Evolutionary conservation across 2,329 filamentous ascomycete species (phyloP), one percentile per base, ranked within the genome.

Genomic region (Blastomyces gilchristii): DNA sequence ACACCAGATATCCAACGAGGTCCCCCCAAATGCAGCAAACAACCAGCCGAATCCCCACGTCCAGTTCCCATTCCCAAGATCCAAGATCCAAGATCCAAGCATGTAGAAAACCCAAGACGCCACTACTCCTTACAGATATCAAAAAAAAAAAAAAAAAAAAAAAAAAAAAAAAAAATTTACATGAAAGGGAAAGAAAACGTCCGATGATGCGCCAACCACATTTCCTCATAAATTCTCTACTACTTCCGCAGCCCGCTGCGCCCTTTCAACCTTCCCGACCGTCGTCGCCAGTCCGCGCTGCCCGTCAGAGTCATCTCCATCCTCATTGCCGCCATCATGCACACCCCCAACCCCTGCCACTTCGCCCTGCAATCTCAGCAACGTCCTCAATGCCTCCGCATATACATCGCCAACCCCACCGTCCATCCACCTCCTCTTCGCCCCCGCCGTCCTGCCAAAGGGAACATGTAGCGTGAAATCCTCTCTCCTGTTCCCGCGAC

Each of bases 221-320:
- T 43, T 34, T 37, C 60, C 62, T 76, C 68, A 79, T 68, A 77
- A 76, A 65, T 73, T 73, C 68, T 80, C 77, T 63, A 80, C 76
- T n/a, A 80, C 77, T 60, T 80, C 78, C 31, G 73, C 77, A 47
- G 76, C 77, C 59, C 71, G 72, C 28, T 71, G 73, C 43, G 79
- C 79, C 62, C 79, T 72, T 66, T 81, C 78, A 22, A 76, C 74
- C 67, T 76, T 79, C 25, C 78, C 79, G 34, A 80, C 71, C 9
- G 79, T 78, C 62, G 76, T 77, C 16, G 79, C 78, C 62, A 80
- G 67, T 9, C 74, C 75, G 2, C 64, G 64, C 34, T 67, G 64
- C 58, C 64, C 67, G 49, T 70, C 68, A 31, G 65, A 47, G 8
- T 22, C 18, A 56, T 68, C 65, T 25, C 61, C 64, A 34, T 62